phyloP scores from a whole-genome alignment of 257 asterid genomes.

The Prunella vulgaris region DNA sequence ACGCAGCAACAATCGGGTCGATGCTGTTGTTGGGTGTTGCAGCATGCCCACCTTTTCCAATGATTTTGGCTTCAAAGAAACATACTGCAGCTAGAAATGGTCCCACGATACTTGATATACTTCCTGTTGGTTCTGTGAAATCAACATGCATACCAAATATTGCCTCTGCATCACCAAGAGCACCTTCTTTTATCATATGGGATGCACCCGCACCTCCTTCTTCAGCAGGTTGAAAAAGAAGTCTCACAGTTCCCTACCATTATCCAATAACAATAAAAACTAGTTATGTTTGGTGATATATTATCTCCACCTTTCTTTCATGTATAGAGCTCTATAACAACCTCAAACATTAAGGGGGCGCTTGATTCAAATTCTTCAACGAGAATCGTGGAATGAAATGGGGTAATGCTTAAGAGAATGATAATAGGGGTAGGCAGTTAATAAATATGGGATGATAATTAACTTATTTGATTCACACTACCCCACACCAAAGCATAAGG shows the following conservation, averaged over 20 bases:
- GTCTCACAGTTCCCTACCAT: slow-evolving; percentile 78
- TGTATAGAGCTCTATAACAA: background rate
- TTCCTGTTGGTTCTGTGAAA: slow-evolving; percentile 52
- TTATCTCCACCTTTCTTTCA: background rate
- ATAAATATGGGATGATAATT: no score
- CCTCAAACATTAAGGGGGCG: background rate
- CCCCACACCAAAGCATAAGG: background rate
- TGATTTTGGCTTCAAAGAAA: slow-evolving; percentile 60
- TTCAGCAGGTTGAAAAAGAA: slow-evolving; percentile 93
- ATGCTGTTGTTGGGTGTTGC: slow-evolving; percentile 54
- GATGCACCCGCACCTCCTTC: slow-evolving; percentile 93
- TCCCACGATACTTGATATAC: slow-evolving; percentile 48
- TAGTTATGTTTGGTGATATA: background rate
- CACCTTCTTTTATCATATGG: slow-evolving; percentile 79
- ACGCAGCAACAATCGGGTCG: slow-evolving; percentile 70
- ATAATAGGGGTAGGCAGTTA: background rate
- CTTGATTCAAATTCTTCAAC: background rate
- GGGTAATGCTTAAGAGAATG: no score
- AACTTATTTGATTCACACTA: background rate
- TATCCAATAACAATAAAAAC: background rate
- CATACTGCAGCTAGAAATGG: slow-evolving; percentile 61
- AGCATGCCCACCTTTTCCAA: slow-evolving; percentile 84
- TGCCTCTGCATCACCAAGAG: slow-evolving; percentile 67
- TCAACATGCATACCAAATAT: slow-evolving; percentile 77
- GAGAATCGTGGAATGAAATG: background rate